Base-by-base conservation (phyloP, 2,329 filamentous ascomycete species). In the Davidsoniella australis region DNA sequence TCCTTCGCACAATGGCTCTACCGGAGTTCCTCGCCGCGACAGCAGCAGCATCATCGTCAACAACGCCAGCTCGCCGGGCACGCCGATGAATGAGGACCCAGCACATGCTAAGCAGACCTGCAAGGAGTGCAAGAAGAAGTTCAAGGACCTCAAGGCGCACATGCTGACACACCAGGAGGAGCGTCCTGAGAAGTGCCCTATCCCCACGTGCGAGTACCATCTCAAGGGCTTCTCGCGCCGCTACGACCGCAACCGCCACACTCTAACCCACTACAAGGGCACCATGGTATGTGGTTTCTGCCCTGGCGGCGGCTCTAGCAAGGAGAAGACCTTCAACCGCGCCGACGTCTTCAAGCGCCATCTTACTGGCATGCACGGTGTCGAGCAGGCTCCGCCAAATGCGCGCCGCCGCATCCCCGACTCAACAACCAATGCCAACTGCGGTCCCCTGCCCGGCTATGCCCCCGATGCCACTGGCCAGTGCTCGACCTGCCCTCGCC, bases 231-330 rank as follows among this genome's bases (percentile, higher is more conserved):
- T 95, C 60, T 87, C 88, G 9, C 75, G 88, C 58, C 94, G 94
- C 66, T 95, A 95, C 62, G 88, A 95, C 70, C 94, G 94, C 73
- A 94, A 94, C 66, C 72, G 88, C 41, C 88, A 95, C 63, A 94
- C 87, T 4, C 66, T 94, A 54, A 95, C 88, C 4, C 88, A 95
- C 63, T 95, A 94, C 74, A 94, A 94, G 67, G 88, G 88, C 39
- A 94, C 85, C 45, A 94, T 94, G 88, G 85, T 94, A 20, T 95
- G 88, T 61, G 87, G 86, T 26, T 95, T 94, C 68, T 94, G 88
- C 59, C 85, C 87, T 1, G 85, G 86, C 33, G 86, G 85, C 24
- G 88, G 88, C 3, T 89, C 86, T 4, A 76, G 86, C 6, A 82
- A 83, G 1, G 88, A 94, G 66, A 95, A 94, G 75, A 89, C 84